Conservation (phyloP, 768 basidiomycete genomes). For the Galerina marginata region DNA sequence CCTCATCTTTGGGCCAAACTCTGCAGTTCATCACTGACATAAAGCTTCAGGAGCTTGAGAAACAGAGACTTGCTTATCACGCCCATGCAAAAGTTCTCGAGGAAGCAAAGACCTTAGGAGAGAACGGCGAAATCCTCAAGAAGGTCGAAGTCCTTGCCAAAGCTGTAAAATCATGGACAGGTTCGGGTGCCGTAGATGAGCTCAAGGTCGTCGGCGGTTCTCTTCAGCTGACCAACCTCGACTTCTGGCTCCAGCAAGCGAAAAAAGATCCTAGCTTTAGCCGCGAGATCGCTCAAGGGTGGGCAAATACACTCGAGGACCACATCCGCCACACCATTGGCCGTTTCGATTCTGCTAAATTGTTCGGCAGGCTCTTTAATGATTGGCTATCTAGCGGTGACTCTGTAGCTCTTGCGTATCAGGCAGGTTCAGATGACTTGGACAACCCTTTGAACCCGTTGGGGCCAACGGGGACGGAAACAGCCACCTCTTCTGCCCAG, state of each 20-base stretch:
- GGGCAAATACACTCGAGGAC: too few relatives aligned
- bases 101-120: constrained; percentile 25
- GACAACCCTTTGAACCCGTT: too few relatives aligned
- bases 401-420: too few relatives aligned
- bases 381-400: too few relatives aligned
- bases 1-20: constrained; percentile 37
- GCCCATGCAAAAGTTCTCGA: constrained; percentile 38
- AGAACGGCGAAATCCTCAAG: constrained; percentile 28
- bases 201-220: constrained; percentile 23
- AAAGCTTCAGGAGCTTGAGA: constrained; percentile 49
- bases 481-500: constrained; percentile 22
- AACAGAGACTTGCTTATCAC: constrained; percentile 41
- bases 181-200: constrained; percentile 24
- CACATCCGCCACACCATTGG: too few relatives aligned
- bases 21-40: constrained; percentile 49
- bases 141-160: constrained; percentile 41
- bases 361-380: not conserved
- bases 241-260: too few relatives aligned
- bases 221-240: constrained; percentile 31
- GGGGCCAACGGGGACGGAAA: not conserved
- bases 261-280: too few relatives aligned
- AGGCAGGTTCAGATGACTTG: too few relatives aligned
- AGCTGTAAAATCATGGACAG: constrained; percentile 40
- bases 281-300: too few relatives aligned
- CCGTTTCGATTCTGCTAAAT: constrained; percentile 32